Conservation (phyloP, 352 stramenopile species). For the Labyrinthula sp. region DNA sequence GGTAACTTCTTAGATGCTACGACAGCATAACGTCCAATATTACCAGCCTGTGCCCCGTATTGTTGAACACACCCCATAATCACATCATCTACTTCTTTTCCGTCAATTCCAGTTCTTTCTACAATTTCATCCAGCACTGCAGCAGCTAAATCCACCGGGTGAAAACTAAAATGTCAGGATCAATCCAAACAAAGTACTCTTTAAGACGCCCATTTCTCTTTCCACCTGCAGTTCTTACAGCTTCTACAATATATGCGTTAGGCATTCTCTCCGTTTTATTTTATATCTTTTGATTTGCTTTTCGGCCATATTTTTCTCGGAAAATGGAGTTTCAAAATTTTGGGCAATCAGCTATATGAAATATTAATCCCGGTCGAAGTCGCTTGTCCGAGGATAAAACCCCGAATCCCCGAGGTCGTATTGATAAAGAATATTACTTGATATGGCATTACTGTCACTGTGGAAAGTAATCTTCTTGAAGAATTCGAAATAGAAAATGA, state of each 20-base stretch:
- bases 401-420: no score
- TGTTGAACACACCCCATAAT: constrained; percentile 31
- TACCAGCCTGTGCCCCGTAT: constrained; percentile 30
- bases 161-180: no score
- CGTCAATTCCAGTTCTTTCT: constrained; percentile 28
- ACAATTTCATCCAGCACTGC: constrained; percentile 27
- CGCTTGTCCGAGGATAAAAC: no score
- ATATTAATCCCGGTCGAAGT: no score
- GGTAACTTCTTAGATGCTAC: constrained; percentile 30
- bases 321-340: no score
- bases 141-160: constrained; percentile 22
- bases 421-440: no score
- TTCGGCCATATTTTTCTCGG: no score
- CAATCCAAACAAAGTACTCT: no score
- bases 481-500: no score
- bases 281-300: no score
- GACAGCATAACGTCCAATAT: constrained; percentile 31
- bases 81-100: constrained; percentile 29
- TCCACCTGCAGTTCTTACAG: constrained; percentile 29
- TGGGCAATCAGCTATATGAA: no score
- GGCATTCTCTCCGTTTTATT: constrained; percentile 20
- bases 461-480: no score
- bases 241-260: constrained; percentile 33
- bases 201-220: constrained; percentile 29
- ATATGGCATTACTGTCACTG: background rate